phyloP scores from a whole-genome alignment of 768 basidiomycete genomes.

The Pisolithus albus region DNA sequence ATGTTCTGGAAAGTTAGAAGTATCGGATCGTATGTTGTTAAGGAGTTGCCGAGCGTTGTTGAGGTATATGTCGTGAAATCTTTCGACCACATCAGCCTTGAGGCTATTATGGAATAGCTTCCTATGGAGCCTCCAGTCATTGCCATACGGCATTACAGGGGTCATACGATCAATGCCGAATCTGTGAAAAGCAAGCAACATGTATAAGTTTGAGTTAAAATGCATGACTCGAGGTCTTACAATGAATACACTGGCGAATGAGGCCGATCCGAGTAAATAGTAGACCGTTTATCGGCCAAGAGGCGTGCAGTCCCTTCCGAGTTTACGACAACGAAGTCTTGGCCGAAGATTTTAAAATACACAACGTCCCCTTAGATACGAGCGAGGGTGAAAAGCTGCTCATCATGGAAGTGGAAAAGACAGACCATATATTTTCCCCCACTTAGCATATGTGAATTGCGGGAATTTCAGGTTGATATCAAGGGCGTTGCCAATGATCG shows the following conservation, averaged over 20 bases:
- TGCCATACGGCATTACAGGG: slow-evolving; percentile 8
- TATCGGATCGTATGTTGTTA: neutral
- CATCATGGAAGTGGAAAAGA: neutral
- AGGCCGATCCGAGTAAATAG: slow-evolving; percentile 3
- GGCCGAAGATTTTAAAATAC: neutral
- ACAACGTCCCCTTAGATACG: neutral
- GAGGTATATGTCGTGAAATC: slow-evolving; percentile 5
- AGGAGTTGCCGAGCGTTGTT: neutral
- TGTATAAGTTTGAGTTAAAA: neutral
- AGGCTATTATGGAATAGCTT: slow-evolving; percentile 8
- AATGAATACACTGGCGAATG: neutral
- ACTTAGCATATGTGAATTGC: neutral
- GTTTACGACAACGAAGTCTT: slow-evolving; percentile 4
- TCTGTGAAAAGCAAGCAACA: neutral
- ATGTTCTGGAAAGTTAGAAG: neutral
- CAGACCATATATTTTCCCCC: neutral
- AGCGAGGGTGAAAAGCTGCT: neutral
- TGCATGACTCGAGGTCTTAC: neutral
- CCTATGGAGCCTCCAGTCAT: slow-evolving; percentile 12
- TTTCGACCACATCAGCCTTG: neutral
- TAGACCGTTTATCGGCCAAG: slow-evolving; percentile 1
- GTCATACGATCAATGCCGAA: slow-evolving; percentile 8
- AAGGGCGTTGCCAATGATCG: slow-evolving; percentile 9
- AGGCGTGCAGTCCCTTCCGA: slow-evolving; percentile 2
- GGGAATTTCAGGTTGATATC: slow-evolving; percentile 9